Evolutionary conservation across 495 filamentous ascomycete species (phyloP).

Genomic region (Pseudevernia furfuracea): DNA sequence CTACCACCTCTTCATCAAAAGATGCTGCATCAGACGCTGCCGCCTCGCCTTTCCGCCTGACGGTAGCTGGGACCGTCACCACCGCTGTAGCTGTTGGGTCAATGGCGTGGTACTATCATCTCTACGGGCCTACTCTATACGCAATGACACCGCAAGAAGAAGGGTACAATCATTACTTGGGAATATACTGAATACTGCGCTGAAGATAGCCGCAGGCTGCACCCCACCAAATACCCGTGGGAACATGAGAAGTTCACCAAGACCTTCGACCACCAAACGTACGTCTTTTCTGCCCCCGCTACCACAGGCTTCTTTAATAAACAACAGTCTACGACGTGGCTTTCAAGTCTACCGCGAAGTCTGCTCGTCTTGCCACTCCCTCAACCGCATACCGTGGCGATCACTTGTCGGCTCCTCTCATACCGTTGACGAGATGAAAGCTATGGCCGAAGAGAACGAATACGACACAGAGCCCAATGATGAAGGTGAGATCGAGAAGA

Average conservation of each 20-base stretch:
- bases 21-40: constrained; percentile 43
- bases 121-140: constrained; percentile 72
- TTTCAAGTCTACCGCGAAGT: constrained; percentile 99
- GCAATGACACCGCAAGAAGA: constrained; percentile 93
- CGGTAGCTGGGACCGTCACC: constrained; percentile 71
- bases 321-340: constrained; percentile 81
- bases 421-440: constrained; percentile 97
- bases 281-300: constrained; percentile 37
- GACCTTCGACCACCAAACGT: constrained; percentile 96
- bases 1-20: constrained; percentile 34
- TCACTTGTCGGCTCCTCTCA: constrained; percentile 80
- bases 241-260: constrained; percentile 81
- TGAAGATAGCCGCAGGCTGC: constrained; percentile 53
- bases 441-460: constrained; percentile 93
- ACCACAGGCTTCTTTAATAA: not conserved
- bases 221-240: constrained; percentile 90
- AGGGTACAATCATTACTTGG: constrained; percentile 56
- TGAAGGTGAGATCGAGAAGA: constrained; percentile 95
- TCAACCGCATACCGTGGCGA: constrained; percentile 89
- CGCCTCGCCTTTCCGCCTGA: constrained; percentile 53
- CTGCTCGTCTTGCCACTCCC: constrained; percentile 94
- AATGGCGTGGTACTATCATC: constrained; percentile 90
- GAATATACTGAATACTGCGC: not conserved
- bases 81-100: constrained; percentile 80
- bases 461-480: constrained; percentile 99